Percentiles rank a stretch among this genome's conserved stretches.
These are phyloP conservation scores for Aspergillus sp. DNA, from an alignment of 2,329 filamentous ascomycete species.

Conservation along the genomic window DNA sequence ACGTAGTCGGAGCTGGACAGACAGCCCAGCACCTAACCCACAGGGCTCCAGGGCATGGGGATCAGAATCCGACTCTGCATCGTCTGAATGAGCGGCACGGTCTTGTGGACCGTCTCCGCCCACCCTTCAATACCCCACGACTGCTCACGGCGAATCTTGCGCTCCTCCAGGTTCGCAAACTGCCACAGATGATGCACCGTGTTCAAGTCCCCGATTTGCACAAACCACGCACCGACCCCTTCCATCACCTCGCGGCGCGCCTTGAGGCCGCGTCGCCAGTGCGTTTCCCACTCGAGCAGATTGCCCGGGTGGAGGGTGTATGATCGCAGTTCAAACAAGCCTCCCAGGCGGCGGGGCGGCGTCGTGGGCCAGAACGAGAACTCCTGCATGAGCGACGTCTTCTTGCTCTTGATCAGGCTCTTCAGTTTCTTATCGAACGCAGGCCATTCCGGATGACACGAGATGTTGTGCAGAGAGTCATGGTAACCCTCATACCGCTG, in stretches of 20 bases:
- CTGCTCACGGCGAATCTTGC: slow-evolving; percentile 84
- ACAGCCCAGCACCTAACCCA: slow-evolving; percentile 56
- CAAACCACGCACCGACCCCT: slow-evolving; percentile 96
- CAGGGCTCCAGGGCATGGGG: slow-evolving; percentile 94
- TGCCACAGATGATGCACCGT: slow-evolving; percentile 98
- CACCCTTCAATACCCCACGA: slow-evolving; percentile 95
- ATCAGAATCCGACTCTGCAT: slow-evolving; percentile 96
- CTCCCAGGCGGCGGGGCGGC: slow-evolving; percentile 81
- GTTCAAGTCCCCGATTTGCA: slow-evolving; percentile 96
- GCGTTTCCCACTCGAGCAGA: slow-evolving; percentile 96
- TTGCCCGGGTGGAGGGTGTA: slow-evolving; percentile 96
- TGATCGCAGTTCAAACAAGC: slow-evolving; percentile 91
- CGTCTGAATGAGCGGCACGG: slow-evolving; percentile 89
- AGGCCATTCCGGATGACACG: slow-evolving; percentile 75
- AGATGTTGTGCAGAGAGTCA: slow-evolving; percentile 80
- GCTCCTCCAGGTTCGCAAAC: slow-evolving; percentile 93
- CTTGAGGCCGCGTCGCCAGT: slow-evolving; percentile 90
- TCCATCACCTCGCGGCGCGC: slow-evolving; percentile 97
- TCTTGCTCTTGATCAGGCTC: slow-evolving; percentile 78
- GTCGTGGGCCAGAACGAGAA: slow-evolving; percentile 99
- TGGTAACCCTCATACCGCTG: slow-evolving; percentile 96
- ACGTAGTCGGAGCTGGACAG: background rate
- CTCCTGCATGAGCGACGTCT: slow-evolving; percentile 94
- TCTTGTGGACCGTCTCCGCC: slow-evolving; percentile 98
- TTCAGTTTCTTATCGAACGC: slow-evolving; percentile 84